phyloP scores from a whole-genome alignment of 441 rosid species.

The Gossypium schwendimanii region DNA sequence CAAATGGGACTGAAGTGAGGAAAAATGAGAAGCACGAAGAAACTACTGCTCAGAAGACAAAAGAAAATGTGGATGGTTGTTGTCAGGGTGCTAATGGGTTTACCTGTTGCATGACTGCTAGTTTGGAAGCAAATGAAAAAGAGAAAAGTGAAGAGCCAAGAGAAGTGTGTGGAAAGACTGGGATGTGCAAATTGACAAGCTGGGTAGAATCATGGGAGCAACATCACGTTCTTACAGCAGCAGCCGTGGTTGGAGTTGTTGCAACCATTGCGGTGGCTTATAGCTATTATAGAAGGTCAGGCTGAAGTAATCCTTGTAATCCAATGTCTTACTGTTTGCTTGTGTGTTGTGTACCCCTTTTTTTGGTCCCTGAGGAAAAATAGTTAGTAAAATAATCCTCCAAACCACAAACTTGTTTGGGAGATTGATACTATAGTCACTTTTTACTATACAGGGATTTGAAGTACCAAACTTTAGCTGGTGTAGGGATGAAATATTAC shows the following conservation, averaged over 20 bases:
- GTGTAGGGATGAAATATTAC: constrained; percentile 12
- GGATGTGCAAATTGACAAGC: constrained; percentile 23
- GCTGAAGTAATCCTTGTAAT: constrained; percentile 26
- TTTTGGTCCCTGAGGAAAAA: constrained; percentile 17
- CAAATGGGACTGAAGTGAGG: constrained; percentile 39
- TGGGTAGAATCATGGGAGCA: constrained; percentile 47
- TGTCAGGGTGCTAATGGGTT: constrained; percentile 66
- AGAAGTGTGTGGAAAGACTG: constrained; percentile 19
- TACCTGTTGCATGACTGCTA: constrained; percentile 64
- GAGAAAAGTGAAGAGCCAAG: constrained; percentile 21
- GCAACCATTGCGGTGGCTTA: constrained; percentile 57
- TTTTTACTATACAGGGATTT: constrained; percentile 4
- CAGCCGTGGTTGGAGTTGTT: constrained; percentile 52
- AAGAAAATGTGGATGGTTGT: constrained; percentile 45
- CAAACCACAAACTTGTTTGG: constrained; percentile 5
- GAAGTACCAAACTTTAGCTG: constrained; percentile 15
- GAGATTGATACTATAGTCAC: constrained; percentile 13
- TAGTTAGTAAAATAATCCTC: constrained; percentile 25
- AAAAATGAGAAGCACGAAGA: constrained; percentile 33
- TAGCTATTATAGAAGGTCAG: constrained; percentile 46
- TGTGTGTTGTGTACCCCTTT: constrained; percentile 3
- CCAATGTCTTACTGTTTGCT: constrained; percentile 10
- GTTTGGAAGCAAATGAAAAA: constrained; percentile 24
- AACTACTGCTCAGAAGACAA: constrained; percentile 16
- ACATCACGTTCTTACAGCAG: constrained; percentile 42